phyloP scores from a whole-genome alignment of 2,329 filamentous ascomycete species.

The Endoconidiophora polonica region DNA sequence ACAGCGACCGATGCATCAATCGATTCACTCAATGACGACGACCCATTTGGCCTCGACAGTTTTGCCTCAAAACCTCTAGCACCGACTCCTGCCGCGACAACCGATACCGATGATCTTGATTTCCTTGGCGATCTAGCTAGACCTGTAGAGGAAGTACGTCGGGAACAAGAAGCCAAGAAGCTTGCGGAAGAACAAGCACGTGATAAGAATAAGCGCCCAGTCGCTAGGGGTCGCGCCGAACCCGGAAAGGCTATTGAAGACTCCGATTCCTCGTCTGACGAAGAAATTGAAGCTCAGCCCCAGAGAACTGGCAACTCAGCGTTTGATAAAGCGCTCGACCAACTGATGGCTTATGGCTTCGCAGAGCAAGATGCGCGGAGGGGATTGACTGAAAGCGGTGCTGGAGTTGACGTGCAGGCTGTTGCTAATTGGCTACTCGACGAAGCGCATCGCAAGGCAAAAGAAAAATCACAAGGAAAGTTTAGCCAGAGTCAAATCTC shows the following conservation, averaged over 20 bases:
- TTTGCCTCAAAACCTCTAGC: slow-evolving; percentile 27
- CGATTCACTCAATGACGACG: slow-evolving; percentile 50
- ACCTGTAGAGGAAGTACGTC: slow-evolving; percentile 46
- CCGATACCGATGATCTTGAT: slow-evolving; percentile 41
- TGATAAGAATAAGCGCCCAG: slow-evolving; percentile 19
- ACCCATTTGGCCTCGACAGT: slow-evolving; percentile 68
- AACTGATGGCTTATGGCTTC: slow-evolving; percentile 92
- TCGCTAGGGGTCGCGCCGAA: slow-evolving; percentile 23
- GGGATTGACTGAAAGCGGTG: slow-evolving; percentile 65
- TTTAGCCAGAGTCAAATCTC: slow-evolving; percentile 15
- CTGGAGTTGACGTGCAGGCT: slow-evolving; percentile 64
- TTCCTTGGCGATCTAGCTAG: slow-evolving; percentile 47
- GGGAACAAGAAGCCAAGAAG: slow-evolving; percentile 21
- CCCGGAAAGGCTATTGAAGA: slow-evolving; percentile 40
- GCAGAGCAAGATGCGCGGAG: slow-evolving; percentile 65
- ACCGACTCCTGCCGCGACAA: slow-evolving; percentile 17
- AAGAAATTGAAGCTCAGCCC: slow-evolving; percentile 24
- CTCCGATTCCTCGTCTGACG: slow-evolving; percentile 30
- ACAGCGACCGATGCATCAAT: slow-evolving; percentile 22
- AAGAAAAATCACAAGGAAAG: slow-evolving; percentile 46
- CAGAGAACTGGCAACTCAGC: slow-evolving; percentile 7
- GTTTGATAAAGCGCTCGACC: slow-evolving; percentile 65
- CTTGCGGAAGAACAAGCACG: slow-evolving; percentile 1
- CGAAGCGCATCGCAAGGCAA: slow-evolving; percentile 73
- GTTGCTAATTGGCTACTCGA: slow-evolving; percentile 83